Conservation (phyloP, 139 green algal genomes). For the Chlamydomonas incerta region DNA sequence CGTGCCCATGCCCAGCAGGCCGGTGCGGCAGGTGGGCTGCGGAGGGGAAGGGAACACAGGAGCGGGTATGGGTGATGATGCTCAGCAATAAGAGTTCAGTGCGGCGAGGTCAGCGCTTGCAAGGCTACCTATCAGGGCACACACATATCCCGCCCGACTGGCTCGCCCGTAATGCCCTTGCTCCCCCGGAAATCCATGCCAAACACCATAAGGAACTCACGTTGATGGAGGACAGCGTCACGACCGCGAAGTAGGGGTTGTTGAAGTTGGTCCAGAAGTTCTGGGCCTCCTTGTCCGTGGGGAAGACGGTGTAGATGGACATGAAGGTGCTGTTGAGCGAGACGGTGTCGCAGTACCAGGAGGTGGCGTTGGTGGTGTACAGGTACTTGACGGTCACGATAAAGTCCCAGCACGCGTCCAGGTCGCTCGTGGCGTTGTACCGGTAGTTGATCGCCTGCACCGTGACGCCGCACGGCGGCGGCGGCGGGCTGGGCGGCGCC, state of each 20-base stretch:
- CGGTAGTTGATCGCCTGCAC: neutral
- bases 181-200: no score
- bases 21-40: conserved; percentile 13
- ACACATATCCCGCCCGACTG: no score
- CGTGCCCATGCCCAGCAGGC: neutral
- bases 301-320: conserved; percentile 27
- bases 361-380: neutral
- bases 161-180: no score
- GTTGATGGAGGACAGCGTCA: neutral
- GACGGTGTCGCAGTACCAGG: conserved; percentile 24
- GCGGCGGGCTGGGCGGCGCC: conserved; percentile 1
- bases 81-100: no score
- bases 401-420: neutral
- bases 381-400: neutral
- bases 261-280: conserved; percentile 9
- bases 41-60: no score
- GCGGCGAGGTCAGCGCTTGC: no score
- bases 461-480: conserved; percentile 14
- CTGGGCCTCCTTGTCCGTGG: neutral
- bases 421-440: neutral
- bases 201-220: neutral
- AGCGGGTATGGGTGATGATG: no score
- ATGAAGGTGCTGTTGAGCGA: neutral
- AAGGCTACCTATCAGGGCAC: no score
- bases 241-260: conserved; percentile 7